Conservation (phyloP, 1,139 yeast genomes). For the Starmera stellimalicola region DNA sequence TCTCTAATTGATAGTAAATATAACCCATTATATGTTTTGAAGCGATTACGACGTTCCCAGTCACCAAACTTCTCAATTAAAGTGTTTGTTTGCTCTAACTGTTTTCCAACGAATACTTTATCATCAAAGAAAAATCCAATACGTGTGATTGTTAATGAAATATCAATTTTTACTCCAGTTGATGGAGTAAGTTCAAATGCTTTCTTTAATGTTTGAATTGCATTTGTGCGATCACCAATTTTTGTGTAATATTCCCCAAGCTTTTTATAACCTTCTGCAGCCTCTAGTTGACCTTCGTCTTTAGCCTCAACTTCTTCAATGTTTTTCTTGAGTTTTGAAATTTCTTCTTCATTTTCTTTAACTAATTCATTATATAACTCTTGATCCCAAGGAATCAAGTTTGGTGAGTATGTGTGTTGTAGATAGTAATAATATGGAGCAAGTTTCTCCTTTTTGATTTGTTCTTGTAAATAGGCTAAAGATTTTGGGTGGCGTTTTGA, state of each 20-base stretch:
- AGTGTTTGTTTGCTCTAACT: conserved; percentile 62
- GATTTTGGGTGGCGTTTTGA: conserved; percentile 33
- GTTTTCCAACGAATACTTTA: conserved; percentile 56
- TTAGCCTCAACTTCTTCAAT: conserved; percentile 73
- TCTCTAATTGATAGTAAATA: conserved; percentile 79
- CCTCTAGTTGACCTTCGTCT: conserved; percentile 85
- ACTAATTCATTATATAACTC: conserved; percentile 39
- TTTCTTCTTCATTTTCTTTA: conserved; percentile 44
- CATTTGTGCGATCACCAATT: conserved; percentile 73
- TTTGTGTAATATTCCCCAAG: conserved; percentile 84
- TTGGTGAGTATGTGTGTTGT: conserved; percentile 37
- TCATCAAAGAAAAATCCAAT: conserved; percentile 85
- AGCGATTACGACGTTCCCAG: conserved; percentile 96
- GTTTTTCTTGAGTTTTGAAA: conserved; percentile 47
- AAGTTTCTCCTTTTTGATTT: conserved; percentile 52
- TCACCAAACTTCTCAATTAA: conserved; percentile 96
- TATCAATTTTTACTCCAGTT: conserved; percentile 85
- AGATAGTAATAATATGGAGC: conserved; percentile 82
- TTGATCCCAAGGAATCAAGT: conserved; percentile 44
- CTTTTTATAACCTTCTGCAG: conserved; percentile 64
- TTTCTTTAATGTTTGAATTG: conserved; percentile 61
- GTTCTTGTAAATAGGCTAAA: conserved; percentile 36
- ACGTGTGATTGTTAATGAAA: conserved; percentile 70
- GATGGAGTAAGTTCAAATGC: conserved; percentile 77
- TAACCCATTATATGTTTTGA: conserved; percentile 84